phyloP scores from a whole-genome alignment of 2,329 filamentous ascomycete genomes.

The Aspergillus uvarum region DNA sequence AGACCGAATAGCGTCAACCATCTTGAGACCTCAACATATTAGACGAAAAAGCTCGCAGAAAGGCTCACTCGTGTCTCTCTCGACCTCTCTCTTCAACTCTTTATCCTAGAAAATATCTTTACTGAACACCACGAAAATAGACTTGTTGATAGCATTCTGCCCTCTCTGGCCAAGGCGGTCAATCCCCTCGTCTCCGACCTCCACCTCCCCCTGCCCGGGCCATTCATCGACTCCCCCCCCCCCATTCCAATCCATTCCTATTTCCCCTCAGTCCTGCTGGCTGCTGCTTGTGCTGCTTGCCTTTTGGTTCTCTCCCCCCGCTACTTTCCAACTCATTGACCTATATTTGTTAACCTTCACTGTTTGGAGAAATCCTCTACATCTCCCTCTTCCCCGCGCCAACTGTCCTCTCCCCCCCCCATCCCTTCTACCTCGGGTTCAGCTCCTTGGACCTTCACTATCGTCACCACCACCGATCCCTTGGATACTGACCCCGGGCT shows the following conservation, averaged over 20 bases:
- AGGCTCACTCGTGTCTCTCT: background rate
- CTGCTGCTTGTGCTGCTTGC: background rate
- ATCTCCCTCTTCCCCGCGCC: constrained; percentile 24
- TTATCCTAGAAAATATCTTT: too few relatives aligned
- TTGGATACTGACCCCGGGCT: background rate
- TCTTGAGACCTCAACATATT: background rate
- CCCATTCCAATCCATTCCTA: background rate
- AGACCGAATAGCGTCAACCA: background rate
- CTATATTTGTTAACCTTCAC: background rate
- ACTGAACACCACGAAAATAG: too few relatives aligned
- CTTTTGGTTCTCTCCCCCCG: background rate
- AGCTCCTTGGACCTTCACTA: background rate
- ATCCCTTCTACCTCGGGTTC: constrained; percentile 6
- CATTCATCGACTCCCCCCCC: background rate
- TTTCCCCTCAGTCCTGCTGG: background rate
- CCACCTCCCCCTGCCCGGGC: background rate
- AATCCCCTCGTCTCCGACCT: background rate
- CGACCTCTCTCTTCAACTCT: background rate
- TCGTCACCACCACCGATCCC: background rate
- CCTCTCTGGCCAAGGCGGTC: background rate
- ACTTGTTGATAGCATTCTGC: background rate
- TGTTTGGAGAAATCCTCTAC: constrained; percentile 9
- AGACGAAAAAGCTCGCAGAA: too few relatives aligned
- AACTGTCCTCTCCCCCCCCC: constrained; percentile 20
- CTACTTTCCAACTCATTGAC: background rate